phyloP scores from a whole-genome alignment of 768 basidiomycete genomes.

The Boletus tomentosulus region DNA sequence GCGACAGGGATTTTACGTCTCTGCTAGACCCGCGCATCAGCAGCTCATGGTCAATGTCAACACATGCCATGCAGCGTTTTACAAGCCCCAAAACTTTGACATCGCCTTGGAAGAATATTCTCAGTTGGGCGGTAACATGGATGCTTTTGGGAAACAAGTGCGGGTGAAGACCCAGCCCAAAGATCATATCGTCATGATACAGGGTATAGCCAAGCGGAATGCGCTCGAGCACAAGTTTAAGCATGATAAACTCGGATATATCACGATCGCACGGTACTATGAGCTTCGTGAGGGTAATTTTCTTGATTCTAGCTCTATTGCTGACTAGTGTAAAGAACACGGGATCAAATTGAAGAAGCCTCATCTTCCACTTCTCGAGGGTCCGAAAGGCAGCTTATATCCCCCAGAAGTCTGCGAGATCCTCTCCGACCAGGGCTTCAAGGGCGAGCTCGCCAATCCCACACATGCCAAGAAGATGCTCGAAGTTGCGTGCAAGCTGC shows the following conservation, averaged over 20 bases:
- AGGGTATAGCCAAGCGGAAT: constrained; percentile 38
- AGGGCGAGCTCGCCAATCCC: constrained; percentile 44
- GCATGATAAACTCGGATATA: constrained; percentile 28
- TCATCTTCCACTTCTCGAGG: constrained; percentile 38
- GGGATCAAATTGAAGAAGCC: constrained; percentile 33
- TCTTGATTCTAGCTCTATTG: neutral
- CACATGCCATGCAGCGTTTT: constrained; percentile 48
- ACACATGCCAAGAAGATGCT: constrained; percentile 48
- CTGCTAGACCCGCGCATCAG: constrained; percentile 39
- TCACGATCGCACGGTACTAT: constrained; percentile 47
- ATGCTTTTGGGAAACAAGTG: constrained; percentile 59
- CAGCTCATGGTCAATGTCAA: constrained; percentile 52
- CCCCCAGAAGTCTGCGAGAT: constrained; percentile 50
- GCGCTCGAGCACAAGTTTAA: constrained; percentile 41
- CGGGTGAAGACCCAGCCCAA: constrained; percentile 60
- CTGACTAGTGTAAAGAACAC: constrained; percentile 34
- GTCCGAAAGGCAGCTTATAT: constrained; percentile 32
- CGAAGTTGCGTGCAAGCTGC: constrained; percentile 41
- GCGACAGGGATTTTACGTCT: constrained; percentile 48
- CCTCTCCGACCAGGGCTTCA: constrained; percentile 36
- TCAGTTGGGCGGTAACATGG: constrained; percentile 44
- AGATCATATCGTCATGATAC: constrained; percentile 67
- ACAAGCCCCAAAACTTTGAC: constrained; percentile 40
- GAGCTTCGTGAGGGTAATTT: constrained; percentile 30
- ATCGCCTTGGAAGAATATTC: constrained; percentile 37